phyloP scores from a whole-genome alignment of 192 early-diverging fungal species.

The Mortierella claussenii region DNA sequence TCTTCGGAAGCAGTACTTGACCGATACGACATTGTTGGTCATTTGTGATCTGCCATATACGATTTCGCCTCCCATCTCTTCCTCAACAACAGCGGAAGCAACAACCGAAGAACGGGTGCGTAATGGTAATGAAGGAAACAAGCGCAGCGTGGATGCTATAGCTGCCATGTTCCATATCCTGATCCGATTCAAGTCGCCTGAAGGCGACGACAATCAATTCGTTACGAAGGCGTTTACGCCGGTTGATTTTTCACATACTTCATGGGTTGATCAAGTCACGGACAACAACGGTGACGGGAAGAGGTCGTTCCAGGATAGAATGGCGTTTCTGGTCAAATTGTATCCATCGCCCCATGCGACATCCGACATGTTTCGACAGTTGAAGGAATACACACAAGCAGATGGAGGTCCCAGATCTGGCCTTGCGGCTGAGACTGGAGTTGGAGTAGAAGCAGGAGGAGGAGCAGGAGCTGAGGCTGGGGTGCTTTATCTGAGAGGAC shows the following conservation, averaged over 20 bases:
- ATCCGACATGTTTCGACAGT: constrained; percentile 29
- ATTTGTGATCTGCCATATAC: constrained; percentile 34
- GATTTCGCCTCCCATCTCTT: not conserved
- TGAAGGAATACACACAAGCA: not conserved
- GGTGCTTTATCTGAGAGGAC: constrained; percentile 33
- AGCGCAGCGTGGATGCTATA: not conserved
- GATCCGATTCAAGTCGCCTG: constrained; percentile 21
- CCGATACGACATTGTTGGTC: constrained; percentile 21
- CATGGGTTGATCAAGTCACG: not conserved
- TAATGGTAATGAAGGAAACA: too few relatives aligned
- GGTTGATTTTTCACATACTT: constrained; percentile 12
- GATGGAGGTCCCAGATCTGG: not conserved
- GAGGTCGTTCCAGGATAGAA: not conserved
- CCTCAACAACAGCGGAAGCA: not conserved
- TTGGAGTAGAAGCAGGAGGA: not conserved
- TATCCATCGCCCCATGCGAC: constrained; percentile 37
- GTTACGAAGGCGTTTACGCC: constrained; percentile 40
- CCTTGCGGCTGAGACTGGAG: not conserved
- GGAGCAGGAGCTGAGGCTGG: not conserved
- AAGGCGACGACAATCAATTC: not conserved
- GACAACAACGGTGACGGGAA: not conserved
- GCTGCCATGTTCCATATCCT: constrained; percentile 32
- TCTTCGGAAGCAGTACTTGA: constrained; percentile 21
- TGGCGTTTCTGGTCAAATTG: constrained; percentile 41
- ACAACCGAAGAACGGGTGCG: not conserved